A percentile compares a stretch with the other conserved stretches of the same genome.
Conservation (phyloP, 768 basidiomycete genomes). For the Sutorius australiensis region DNA sequence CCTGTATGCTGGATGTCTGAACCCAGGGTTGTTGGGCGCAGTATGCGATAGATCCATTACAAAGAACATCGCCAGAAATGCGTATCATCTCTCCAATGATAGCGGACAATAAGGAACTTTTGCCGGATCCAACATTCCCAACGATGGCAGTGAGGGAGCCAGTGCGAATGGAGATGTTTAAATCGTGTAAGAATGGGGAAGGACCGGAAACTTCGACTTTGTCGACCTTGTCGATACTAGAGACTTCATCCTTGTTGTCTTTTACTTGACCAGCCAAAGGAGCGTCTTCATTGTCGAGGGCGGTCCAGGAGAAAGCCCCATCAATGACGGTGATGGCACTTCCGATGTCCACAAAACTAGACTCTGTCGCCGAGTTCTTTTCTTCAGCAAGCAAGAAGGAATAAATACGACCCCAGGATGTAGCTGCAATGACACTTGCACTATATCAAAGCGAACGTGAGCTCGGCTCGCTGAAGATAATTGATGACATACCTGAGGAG, state of each 20-base stretch:
- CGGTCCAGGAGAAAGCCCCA: slow-evolving; percentile 26
- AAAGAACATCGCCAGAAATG: slow-evolving; percentile 22
- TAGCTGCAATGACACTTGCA: slow-evolving; percentile 21
- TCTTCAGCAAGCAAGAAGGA: slow-evolving; percentile 27
- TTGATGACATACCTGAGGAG: slow-evolving; percentile 21
- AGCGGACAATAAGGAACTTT: slow-evolving; percentile 29
- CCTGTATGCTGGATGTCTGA: slow-evolving; percentile 30
- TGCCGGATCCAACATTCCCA: slow-evolving; percentile 27
- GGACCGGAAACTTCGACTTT: slow-evolving; percentile 7
- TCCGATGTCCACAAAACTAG: slow-evolving; percentile 8
- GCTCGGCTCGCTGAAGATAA: not conserved
- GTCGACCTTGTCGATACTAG: slow-evolving; percentile 7
- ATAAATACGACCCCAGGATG: slow-evolving; percentile 30
- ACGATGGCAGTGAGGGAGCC: slow-evolving; percentile 28
- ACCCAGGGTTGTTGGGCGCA: slow-evolving; percentile 34
- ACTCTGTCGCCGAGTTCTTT: slow-evolving; percentile 8
- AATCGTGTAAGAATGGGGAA: slow-evolving; percentile 17
- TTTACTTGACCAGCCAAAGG: not conserved
- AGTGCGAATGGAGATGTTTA: slow-evolving; percentile 18
- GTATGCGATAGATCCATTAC: slow-evolving; percentile 28
- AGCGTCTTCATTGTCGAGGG: slow-evolving; percentile 1
- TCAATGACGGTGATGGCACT: slow-evolving; percentile 19
- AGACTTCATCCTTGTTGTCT: slow-evolving; percentile 4
- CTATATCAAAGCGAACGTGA: slow-evolving; percentile 8
- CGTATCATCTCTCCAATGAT: slow-evolving; percentile 29